Percentiles rank a stretch among this genome's conserved stretches.
These are phyloP conservation scores for Penicillium sp. DNA, from an alignment of 2,329 filamentous ascomycete genomes.

Conservation along the genomic window DNA sequence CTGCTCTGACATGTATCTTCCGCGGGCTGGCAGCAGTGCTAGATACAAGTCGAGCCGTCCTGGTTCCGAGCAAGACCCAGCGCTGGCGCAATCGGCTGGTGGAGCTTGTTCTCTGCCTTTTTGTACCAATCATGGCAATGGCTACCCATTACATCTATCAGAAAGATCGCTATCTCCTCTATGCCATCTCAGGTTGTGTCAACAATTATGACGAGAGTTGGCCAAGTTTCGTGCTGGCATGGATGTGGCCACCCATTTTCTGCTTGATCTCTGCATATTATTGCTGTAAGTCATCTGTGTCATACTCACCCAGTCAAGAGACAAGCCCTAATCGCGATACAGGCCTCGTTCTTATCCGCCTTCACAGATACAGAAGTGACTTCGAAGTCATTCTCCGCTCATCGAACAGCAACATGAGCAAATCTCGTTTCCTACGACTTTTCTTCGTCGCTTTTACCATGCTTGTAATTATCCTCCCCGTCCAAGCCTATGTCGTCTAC, in stretches of 20 bases:
- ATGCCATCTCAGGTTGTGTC: constrained; percentile 60
- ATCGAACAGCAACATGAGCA: constrained; percentile 52
- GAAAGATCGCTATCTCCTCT: constrained; percentile 58
- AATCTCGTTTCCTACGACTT: constrained; percentile 61
- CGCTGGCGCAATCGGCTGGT: constrained; percentile 49
- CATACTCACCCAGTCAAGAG: not conserved
- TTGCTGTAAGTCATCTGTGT: constrained; percentile 49
- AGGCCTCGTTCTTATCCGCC: constrained; percentile 62
- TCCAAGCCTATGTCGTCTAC: constrained; percentile 53
- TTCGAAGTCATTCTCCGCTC: constrained; percentile 58
- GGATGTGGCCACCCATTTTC: constrained; percentile 58
- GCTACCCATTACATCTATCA: constrained; percentile 61
- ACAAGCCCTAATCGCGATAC: not conserved
- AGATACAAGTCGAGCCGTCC: constrained; percentile 56
- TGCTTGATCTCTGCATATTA: constrained; percentile 56
- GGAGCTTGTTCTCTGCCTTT: constrained; percentile 58
- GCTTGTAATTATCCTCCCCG: constrained; percentile 55
- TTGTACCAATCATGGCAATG: constrained; percentile 57
- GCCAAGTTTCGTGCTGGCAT: constrained; percentile 55
- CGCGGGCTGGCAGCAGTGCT: constrained; percentile 61
- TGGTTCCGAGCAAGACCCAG: constrained; percentile 52
- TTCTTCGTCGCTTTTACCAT: constrained; percentile 54
- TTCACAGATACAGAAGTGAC: constrained; percentile 59
- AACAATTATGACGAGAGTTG: constrained; percentile 57
- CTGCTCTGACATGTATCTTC: constrained; percentile 59